Percentiles rank a stretch among this genome's conserved stretches.
Conservation (phyloP, 768 basidiomycete genomes). For the Kockovaella imperatae region DNA sequence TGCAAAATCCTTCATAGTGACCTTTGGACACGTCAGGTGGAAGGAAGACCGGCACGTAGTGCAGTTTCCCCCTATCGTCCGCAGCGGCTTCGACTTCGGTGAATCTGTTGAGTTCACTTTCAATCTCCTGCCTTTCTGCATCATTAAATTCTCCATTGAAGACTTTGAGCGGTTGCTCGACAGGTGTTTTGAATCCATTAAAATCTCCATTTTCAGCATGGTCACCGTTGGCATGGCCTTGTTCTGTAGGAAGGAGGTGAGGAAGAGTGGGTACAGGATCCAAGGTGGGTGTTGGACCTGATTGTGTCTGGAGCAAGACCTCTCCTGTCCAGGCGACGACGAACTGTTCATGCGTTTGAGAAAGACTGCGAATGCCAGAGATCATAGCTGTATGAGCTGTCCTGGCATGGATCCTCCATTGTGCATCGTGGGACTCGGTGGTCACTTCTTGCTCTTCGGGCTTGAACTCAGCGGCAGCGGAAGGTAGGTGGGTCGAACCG, state of each 20-base stretch:
- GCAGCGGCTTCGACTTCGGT: slow-evolving; percentile 49
- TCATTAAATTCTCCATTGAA: slow-evolving; percentile 49
- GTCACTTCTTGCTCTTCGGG: slow-evolving; percentile 48
- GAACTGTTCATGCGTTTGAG: slow-evolving; percentile 76
- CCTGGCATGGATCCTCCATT: slow-evolving; percentile 70
- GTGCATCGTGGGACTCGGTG: slow-evolving; percentile 30
- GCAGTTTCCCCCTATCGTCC: slow-evolving; percentile 51
- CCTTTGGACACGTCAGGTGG: slow-evolving; percentile 65
- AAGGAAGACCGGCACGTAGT: slow-evolving; percentile 70
- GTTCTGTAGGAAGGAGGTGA: no score
- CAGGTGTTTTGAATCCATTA: no score
- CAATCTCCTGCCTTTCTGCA: slow-evolving; percentile 60
- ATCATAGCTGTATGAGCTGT: slow-evolving; percentile 94
- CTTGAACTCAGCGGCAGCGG: slow-evolving; percentile 65
- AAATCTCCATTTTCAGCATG: no score
- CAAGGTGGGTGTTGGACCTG: slow-evolving; percentile 43
- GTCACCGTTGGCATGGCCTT: neutral
- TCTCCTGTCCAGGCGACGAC: slow-evolving; percentile 94
- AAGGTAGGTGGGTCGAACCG: slow-evolving; percentile 54
- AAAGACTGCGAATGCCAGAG: slow-evolving; percentile 77
- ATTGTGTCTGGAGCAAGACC: slow-evolving; percentile 51
- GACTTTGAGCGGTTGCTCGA: slow-evolving; percentile 24
- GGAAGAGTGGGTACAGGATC: slow-evolving; percentile 20
- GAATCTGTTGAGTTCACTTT: slow-evolving; percentile 59
- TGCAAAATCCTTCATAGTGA: slow-evolving; percentile 97